Conservation (phyloP, 1,284 basidiomycete species). For the Schizopora paradoxa region DNA sequence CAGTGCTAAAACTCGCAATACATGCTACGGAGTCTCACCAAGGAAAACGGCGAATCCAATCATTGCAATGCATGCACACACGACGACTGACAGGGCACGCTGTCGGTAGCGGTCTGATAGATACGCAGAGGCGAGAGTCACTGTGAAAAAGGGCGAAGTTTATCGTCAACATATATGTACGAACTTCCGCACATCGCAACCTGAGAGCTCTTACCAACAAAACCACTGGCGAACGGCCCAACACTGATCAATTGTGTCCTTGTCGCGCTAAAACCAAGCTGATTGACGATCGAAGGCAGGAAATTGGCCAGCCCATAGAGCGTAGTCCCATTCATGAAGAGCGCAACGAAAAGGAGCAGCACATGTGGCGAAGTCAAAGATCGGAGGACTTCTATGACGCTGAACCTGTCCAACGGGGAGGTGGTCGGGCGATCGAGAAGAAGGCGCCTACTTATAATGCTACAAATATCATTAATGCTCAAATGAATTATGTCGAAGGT, state of each 20-base stretch:
- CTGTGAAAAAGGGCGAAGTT: background rate
- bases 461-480: background rate
- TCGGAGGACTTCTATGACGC: conserved; percentile 25
- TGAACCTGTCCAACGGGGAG: conserved; percentile 29
- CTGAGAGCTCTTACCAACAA: conserved; percentile 26
- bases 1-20: background rate
- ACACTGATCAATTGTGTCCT: conserved; percentile 31
- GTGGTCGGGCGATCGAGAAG: conserved; percentile 29
- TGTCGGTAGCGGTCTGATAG: conserved; percentile 14
- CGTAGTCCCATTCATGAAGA: conserved; percentile 42
- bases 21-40: conserved; percentile 1
- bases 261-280: conserved; percentile 34
- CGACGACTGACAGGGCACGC: conserved; percentile 7
- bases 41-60: conserved; percentile 13
- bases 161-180: background rate
- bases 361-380: conserved; percentile 32
- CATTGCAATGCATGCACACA: conserved; percentile 10
- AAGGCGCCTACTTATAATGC: conserved; percentile 28
- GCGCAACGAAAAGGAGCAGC: conserved; percentile 32
- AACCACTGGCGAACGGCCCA: conserved; percentile 31
- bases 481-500: conserved; percentile 22
- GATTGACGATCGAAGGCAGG: conserved; percentile 39
- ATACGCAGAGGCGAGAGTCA: conserved; percentile 15
- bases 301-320: conserved; percentile 40
- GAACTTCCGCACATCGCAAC: background rate